Conservation (phyloP, 768 basidiomycete genomes). For the Suillus alpinus region DNA sequence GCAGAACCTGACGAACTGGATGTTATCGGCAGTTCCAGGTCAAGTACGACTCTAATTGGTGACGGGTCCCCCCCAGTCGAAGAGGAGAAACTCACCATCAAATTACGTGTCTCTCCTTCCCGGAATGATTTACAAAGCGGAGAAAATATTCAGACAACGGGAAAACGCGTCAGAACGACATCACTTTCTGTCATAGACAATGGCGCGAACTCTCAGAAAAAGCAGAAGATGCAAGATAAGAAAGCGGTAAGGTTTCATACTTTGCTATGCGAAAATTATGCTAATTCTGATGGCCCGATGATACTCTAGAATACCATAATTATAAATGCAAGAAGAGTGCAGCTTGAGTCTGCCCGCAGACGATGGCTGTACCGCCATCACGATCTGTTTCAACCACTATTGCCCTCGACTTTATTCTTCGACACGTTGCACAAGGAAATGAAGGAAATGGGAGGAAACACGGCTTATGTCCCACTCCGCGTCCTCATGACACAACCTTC, state of each 20-base stretch:
- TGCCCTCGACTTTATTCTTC: conserved; percentile 42
- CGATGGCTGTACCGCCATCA: conserved; percentile 46
- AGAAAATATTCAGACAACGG: background rate
- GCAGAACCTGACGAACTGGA: conserved; percentile 26
- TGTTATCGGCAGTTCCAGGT: conserved; percentile 21
- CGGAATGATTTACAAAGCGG: background rate
- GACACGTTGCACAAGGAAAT: conserved; percentile 31
- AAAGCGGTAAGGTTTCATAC: conserved; percentile 35
- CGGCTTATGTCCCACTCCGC: conserved; percentile 34
- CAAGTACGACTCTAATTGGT: conserved; percentile 27
- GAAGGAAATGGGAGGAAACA: conserved; percentile 25
- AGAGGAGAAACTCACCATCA: conserved; percentile 3
- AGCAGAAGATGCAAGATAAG: conserved; percentile 33
- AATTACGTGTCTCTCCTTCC: conserved; percentile 12
- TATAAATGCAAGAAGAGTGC: conserved; percentile 34
- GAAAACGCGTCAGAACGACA: conserved; percentile 18
- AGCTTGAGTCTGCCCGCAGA: conserved; percentile 40
- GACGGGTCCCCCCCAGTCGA: conserved; percentile 23
- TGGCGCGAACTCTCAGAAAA: conserved; percentile 20
- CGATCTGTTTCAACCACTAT: conserved; percentile 44
- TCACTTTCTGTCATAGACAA: conserved; percentile 6
- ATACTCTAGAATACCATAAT: conserved; percentile 38
- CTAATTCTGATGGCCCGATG: background rate
- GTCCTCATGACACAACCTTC: conserved; percentile 45
- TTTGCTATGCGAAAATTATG: background rate